Base-by-base conservation (phyloP, 805 yeast species). In the Suhomyces prunicola region DNA sequence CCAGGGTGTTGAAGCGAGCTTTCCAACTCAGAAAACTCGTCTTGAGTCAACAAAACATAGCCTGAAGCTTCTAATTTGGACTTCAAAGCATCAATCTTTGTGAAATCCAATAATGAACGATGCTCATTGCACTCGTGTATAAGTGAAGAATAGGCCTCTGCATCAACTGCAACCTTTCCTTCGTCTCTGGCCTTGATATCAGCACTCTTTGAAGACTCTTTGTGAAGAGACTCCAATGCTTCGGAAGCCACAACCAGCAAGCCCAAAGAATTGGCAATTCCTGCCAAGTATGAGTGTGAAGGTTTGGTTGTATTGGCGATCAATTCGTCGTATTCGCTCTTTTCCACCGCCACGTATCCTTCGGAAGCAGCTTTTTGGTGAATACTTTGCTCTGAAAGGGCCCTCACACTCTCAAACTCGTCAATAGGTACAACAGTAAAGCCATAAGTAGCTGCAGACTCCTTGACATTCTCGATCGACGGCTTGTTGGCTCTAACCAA, bases 361-460 rank as follows among this genome's bases (percentile, higher is more conserved):
- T 54, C 48, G 3, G 15, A 10, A 3, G 51, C 48, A 4, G 57
- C 55, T 6, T 47, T 22, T 6, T 46, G 44, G 6, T 15, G 33
- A 19, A 51, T 23, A n/a, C 22, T 12, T 5, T 27, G 23, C 13
- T 47, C 49, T 19, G 51, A 27, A 10, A 31, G 7, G 3, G 47
- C 26, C 31, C 23, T 53, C 0, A 51, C 12, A 5, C 44, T 12
- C 12, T 50, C 46, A 17, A 24, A 48, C 40, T 44, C 73, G 53
- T 71, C 75, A 1, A 36, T 41, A 5, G 72, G 54, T 3, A 69
- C 40, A 23, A 71, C 62, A 13, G 56, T 58, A 50, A 70, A 56
- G 0, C 77, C 77, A 50, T 65, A 62, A 2, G 54, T 55, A 1
- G 54, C 50, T 3, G 77, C 76, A 27, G 56, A 59, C 1, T 58